Evolutionary conservation across 306 rosid genomes (phyloP), one percentile per base, ranked within the genome.

Genomic region (Albizia julibrissin): DNA sequence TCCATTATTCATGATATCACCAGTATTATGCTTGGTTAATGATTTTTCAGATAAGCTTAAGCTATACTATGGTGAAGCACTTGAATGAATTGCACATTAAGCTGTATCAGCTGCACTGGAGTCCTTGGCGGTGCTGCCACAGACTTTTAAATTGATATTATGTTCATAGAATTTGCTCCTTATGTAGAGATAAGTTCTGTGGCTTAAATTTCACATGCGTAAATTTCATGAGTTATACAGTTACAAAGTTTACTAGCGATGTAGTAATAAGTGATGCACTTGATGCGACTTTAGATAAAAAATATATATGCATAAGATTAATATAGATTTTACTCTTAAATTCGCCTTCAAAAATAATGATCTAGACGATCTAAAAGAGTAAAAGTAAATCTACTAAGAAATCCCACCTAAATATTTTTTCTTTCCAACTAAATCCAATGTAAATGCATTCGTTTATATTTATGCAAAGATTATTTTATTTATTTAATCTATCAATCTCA

Each of bases 1-100:
- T 95, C 99, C n/a, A 95, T 98, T 86, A 95, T 95, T 80, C 99
- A 95, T 43, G 99, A 95, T 62, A 95, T 95, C 50, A 95, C 99
- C 61, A 95, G 93, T 58, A 78, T 80, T 50, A 76, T 80, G 83
- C 50, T 73, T 76, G 58, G 64, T 79, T 40, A 78, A 31, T 80
- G 59, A 76, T 37, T 29, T 76, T 79, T 82, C 39, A 68, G 82
- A 87, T 87, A 87, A 85, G 74, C 50, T 69, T 21, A 68, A 39
- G 82, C 67, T 73, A 71, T 79, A 22, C 37, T 81, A 18, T 29
- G 15, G 47, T 82, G 77, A 81, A 81, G 82, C 68, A 29, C 26
- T 81, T 84, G 85, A 77, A 87, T 84, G 65, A 58, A 50, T 13
- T 29, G 31, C 31, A 29, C 31, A 29, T 29, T 29, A 29, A 29